Conservation (phyloP, 2,329 filamentous ascomycete genomes). For the Immersiporthe knoxdaviesiana region DNA sequence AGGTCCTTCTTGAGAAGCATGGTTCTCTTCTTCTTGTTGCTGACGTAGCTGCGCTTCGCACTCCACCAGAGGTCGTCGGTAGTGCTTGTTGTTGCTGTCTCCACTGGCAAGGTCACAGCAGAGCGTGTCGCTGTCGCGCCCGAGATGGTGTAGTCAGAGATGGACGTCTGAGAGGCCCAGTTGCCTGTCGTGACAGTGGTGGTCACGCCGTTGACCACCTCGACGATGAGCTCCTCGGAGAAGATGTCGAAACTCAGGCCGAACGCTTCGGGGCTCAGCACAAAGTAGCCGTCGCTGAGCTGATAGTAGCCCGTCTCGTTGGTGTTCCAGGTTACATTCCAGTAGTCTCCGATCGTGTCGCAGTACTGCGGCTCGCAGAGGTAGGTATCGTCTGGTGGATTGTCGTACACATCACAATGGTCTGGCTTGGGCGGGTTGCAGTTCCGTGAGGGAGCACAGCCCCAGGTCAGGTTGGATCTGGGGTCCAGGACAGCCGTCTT, state of each 20-base stretch:
- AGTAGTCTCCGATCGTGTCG: conserved; percentile 44
- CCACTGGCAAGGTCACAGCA: no score
- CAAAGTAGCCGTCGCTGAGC: conserved; percentile 61
- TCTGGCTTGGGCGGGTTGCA: conserved; percentile 55
- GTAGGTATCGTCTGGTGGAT: conserved; percentile 50
- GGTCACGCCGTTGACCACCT: conserved; percentile 41
- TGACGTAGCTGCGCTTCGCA: conserved; percentile 26
- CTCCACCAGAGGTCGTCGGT: conserved; percentile 29
- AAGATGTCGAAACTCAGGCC: conserved; percentile 68
- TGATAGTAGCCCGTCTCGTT: conserved; percentile 56
- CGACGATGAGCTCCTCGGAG: conserved; percentile 45
- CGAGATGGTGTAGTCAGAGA: conserved; percentile 45
- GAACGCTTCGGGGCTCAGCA: conserved; percentile 65
- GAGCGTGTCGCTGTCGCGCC: conserved; percentile 21
- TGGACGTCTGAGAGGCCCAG: conserved; percentile 54
- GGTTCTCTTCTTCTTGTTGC: conserved; percentile 21
- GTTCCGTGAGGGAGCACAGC: conserved; percentile 56
- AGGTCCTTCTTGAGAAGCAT: conserved; percentile 42
- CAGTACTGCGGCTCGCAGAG: conserved; percentile 52
- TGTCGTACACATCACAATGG: conserved; percentile 56
- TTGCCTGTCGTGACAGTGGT: conserved; percentile 58
- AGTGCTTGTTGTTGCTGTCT: conserved; percentile 21
- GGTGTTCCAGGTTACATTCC: conserved; percentile 46
- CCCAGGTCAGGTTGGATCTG: conserved; percentile 53
- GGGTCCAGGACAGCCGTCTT: conserved; percentile 36